These are phyloP conservation scores for Aspergillus bridgeri DNA, from an alignment of 495 filamentous ascomycete species.

Conservation along the genomic window DNA sequence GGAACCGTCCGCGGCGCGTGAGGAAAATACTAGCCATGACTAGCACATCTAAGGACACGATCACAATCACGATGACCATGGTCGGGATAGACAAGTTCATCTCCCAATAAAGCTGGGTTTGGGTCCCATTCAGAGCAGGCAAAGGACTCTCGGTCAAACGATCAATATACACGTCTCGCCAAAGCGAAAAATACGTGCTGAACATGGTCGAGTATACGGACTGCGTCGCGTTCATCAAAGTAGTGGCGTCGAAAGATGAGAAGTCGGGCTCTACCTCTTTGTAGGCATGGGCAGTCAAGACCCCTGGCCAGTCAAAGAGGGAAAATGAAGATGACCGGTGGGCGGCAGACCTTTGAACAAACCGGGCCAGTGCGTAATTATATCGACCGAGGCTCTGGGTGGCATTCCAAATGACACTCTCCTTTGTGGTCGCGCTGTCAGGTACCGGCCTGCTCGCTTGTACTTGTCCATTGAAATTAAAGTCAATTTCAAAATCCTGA, in stretches of 20 bases:
- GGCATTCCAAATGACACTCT: conserved; percentile 14
- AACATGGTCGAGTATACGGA: conserved; percentile 20
- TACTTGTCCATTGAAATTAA: conserved; percentile 12
- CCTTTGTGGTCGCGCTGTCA: conserved; percentile 11
- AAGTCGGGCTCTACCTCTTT: neutral
- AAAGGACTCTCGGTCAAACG: neutral
- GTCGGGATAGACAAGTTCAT: conserved; percentile 15
- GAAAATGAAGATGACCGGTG: conserved; percentile 5
- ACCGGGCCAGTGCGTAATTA: conserved; percentile 5
- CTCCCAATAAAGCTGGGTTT: conserved; percentile 11
- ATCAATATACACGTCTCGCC: conserved; percentile 14
- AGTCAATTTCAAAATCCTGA: conserved; percentile 14
- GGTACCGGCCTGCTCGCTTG: conserved; percentile 6
- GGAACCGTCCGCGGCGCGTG: conserved; percentile 12
- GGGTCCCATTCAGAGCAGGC: neutral
- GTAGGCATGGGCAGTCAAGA: neutral
- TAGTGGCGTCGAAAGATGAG: neutral
- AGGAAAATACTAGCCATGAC: conserved; percentile 18
- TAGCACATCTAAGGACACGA: conserved; percentile 21
- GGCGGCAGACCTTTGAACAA: neutral
- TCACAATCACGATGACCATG: conserved; percentile 20
- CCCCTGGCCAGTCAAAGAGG: conserved; percentile 4
- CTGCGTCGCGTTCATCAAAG: conserved; percentile 6
- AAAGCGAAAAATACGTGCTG: conserved; percentile 16
- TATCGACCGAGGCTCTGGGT: conserved; percentile 14